phyloP scores from a whole-genome alignment of 441 rosid genomes.

The Eruca vesicaria region DNA sequence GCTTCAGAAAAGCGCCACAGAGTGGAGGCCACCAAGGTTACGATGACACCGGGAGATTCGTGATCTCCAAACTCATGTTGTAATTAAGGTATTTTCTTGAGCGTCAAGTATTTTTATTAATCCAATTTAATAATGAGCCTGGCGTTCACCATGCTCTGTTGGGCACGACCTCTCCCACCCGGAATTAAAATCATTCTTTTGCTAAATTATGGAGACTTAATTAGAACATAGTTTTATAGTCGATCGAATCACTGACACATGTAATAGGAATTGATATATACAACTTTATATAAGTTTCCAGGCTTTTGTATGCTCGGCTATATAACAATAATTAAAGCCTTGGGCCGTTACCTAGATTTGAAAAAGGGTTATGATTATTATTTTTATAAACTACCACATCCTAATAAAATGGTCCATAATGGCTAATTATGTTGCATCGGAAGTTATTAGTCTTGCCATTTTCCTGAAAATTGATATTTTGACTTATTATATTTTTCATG shows the following conservation, averaged over 20 bases:
- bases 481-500: neutral
- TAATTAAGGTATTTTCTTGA: neutral
- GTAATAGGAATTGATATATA: constrained; percentile 7
- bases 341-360: neutral
- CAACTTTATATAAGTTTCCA: neutral
- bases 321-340: neutral
- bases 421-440: neutral
- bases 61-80: neutral
- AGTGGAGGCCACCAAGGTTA: neutral
- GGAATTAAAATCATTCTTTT: neutral
- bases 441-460: neutral
- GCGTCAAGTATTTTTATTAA: neutral
- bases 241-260: constrained; percentile 21
- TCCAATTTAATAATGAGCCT: neutral
- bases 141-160: constrained; percentile 20
- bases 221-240: constrained; percentile 5
- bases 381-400: neutral
- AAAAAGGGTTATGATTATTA: neutral
- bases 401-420: neutral
- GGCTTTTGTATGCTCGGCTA: constrained; percentile 3
- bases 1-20: too few relatives aligned
- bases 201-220: constrained; percentile 18
- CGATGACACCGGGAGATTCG: neutral
- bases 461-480: neutral
- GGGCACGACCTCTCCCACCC: constrained; percentile 19